A percentile compares a stretch with the other conserved stretches of the same genome.
These are phyloP conservation scores for Boletus edulis DNA, from an alignment of 768 basidiomycete species.

Conservation along the genomic window DNA sequence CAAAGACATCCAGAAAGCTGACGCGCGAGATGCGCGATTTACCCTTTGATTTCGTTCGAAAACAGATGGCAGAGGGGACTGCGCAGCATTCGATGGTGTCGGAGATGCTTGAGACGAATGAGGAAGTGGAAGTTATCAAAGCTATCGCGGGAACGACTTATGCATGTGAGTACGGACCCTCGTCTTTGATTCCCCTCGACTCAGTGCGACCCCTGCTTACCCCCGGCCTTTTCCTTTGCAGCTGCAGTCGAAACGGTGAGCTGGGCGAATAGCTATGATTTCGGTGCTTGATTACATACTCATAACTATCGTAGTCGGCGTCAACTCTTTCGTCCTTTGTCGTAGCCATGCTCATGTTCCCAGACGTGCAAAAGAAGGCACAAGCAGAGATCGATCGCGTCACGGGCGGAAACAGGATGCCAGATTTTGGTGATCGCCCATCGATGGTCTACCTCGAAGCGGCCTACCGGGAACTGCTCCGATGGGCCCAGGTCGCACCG, in stretches of 20 bases:
- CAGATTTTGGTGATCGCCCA: conserved; percentile 28
- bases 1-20: conserved; percentile 18
- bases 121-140: conserved; percentile 27
- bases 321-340: conserved; percentile 32
- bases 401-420: conserved; percentile 31
- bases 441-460: conserved; percentile 30
- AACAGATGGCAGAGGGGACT: conserved; percentile 26
- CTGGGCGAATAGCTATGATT: not conserved
- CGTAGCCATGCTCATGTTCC: conserved; percentile 37
- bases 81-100: conserved; percentile 20
- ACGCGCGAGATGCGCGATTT: conserved; percentile 23
- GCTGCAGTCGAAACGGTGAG: conserved; percentile 32
- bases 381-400: conserved; percentile 37
- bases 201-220: not conserved
- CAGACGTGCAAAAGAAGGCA: conserved; percentile 36
- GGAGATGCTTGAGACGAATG: conserved; percentile 10
- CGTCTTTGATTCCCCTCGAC: not conserved
- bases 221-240: conserved; percentile 6
- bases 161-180: conserved; percentile 18
- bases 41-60: conserved; percentile 34
- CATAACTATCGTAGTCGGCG: conserved; percentile 22
- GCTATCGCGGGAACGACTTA: conserved; percentile 31
- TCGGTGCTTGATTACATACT: not conserved
- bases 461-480: conserved; percentile 31
- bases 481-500: conserved; percentile 37